phyloP scores from a whole-genome alignment of 2,329 filamentous ascomycete species.

The Colletotrichum noveboracense region DNA sequence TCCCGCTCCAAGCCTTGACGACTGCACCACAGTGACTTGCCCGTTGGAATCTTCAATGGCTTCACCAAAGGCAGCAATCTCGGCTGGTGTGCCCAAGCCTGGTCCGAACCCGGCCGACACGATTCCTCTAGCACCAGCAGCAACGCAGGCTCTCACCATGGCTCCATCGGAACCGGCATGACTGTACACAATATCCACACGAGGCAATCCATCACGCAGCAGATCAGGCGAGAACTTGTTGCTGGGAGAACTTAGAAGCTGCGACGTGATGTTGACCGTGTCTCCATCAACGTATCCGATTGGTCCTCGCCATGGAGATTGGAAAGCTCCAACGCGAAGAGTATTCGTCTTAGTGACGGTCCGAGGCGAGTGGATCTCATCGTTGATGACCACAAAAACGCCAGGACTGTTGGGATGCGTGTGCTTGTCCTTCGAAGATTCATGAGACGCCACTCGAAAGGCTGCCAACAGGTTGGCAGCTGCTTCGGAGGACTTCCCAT shows the following conservation, averaged over 20 bases:
- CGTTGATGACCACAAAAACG: not conserved
- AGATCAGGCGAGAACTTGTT: not conserved
- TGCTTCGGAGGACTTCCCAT: conserved; percentile 1
- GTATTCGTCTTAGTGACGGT: conserved; percentile 4
- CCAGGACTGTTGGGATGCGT: not conserved
- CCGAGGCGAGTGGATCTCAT: conserved; percentile 3
- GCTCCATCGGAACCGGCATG: not conserved
- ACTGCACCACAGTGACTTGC: not conserved
- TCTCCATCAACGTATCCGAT: not conserved
- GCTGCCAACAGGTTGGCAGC: not conserved
- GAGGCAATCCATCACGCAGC: not conserved
- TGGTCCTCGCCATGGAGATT: not conserved
- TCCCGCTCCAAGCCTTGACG: not conserved
- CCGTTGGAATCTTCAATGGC: not conserved
- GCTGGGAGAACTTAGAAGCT: not conserved
- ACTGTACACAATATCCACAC: conserved; percentile 9
- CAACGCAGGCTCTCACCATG: not conserved
- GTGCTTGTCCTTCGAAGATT: not conserved
- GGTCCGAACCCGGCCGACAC: not conserved
- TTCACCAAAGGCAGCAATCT: not conserved
- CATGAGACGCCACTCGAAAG: not conserved
- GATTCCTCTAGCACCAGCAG: not conserved
- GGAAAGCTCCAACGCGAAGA: not conserved
- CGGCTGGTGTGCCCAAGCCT: not conserved
- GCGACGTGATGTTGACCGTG: not conserved